These are phyloP conservation scores for Sporothrix humicola DNA, from an alignment of 2,329 filamentous ascomycete species.

Conservation along the genomic window DNA sequence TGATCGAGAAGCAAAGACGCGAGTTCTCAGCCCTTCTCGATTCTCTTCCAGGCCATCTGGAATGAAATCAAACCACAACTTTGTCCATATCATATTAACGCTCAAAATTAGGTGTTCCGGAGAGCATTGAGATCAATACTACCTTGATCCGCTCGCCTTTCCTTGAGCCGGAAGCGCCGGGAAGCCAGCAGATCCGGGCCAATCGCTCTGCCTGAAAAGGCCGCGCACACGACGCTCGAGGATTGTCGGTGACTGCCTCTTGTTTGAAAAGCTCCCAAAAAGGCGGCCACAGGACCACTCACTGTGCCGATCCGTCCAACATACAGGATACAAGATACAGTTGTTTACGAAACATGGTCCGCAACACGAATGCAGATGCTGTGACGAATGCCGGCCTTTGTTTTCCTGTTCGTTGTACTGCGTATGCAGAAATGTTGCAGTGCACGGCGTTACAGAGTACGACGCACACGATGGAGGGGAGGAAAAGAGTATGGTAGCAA, in stretches of 20 bases:
- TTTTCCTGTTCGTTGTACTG: background rate
- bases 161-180: background rate
- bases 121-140: conserved; percentile 3
- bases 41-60: background rate
- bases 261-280: background rate
- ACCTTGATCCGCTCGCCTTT: background rate
- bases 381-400: background rate
- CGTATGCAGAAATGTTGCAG: background rate
- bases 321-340: background rate
- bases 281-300: background rate
- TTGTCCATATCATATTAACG: background rate
- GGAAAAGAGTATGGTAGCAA: background rate
- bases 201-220: background rate
- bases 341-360: background rate
- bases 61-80: no score
- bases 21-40: background rate
- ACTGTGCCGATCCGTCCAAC: background rate
- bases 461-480: background rate
- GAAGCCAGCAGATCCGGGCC: conserved; percentile 37
- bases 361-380: background rate
- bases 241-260: no score
- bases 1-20: background rate
- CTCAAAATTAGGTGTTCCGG: background rate
- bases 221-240: no score
- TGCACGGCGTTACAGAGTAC: background rate